Conservation (phyloP, 441 rosid species). For the Manihot esculenta region DNA sequence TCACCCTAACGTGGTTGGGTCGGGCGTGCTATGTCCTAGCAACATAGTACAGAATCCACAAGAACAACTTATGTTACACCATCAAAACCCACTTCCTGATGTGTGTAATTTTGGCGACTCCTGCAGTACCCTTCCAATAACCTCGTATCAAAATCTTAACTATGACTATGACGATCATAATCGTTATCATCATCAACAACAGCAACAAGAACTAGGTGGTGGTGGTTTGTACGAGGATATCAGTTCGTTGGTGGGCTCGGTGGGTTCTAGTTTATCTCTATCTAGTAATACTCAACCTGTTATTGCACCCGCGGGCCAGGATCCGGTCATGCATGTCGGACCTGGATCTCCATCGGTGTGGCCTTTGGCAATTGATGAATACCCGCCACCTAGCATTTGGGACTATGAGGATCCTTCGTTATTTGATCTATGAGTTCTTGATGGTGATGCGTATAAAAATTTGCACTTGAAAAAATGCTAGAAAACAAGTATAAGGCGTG, state of each 20-base stretch:
- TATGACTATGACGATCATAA: neutral
- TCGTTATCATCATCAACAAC: neutral
- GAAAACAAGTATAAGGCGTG: neutral
- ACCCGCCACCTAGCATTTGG: constrained; percentile 56
- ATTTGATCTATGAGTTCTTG: constrained; percentile 50
- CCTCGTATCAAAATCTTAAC: constrained; percentile 20
- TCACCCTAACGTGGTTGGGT: constrained; percentile 23
- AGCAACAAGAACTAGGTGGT: constrained; percentile 19
- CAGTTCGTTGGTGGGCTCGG: constrained; percentile 44
- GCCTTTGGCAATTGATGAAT: constrained; percentile 62
- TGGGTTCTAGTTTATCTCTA: constrained; percentile 45
- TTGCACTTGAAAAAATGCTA: too few species aligned
- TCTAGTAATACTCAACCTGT: constrained; percentile 25
- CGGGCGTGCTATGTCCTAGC: constrained; percentile 29
- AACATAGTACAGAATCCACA: constrained; percentile 25
- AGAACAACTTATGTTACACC: constrained; percentile 13
- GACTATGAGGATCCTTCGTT: constrained; percentile 64
- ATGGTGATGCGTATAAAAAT: too few species aligned
- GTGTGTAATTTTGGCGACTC: neutral
- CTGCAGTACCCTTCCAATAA: neutral
- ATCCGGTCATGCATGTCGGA: constrained; percentile 38
- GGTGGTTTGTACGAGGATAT: constrained; percentile 33
- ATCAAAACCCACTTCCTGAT: constrained; percentile 19
- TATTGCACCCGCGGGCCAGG: constrained; percentile 33
- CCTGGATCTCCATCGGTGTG: constrained; percentile 56